Base-by-base conservation (phyloP, 495 filamentous ascomycete species). In the Aspergillus conjunctus region DNA sequence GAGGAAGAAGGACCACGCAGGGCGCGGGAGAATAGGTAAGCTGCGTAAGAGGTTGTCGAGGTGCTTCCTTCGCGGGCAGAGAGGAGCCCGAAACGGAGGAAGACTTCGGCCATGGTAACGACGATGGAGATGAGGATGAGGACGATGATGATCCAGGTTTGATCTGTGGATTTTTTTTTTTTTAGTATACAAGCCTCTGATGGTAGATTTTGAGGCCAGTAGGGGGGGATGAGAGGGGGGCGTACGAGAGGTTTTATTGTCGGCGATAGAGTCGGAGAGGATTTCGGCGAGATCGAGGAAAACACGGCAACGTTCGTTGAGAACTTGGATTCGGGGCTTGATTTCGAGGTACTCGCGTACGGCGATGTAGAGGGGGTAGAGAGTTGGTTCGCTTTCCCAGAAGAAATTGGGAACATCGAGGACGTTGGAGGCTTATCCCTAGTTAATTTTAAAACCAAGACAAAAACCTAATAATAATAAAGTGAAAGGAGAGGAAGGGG, bases 291-390 rank as follows among this genome's bases (percentile, higher is more conserved):
- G 87, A 71, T 99, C 94, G 20, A 99, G 83, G 76, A 99, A 99
- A 33, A 99, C 94, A 31, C 89, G 84, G 68, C 95, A 99, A 48
- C 95, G 90, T 72, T 97, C 93, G 71, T 99, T 99, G 39, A 99
- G 85, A 7, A 97, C 92, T 69, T 94, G 88, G 62, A 96, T 94
- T 22, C 94, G 91, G 0, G 88, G 90, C 66, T 93, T 91, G 76
- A 99, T 98, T 68, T 99, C 94, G 48, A 99, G 87, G 71, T 99
- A 99, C 68, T 98, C 95, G 65, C 94, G 90, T 31, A 98, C 92
- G 51, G 93, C 94, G 56, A 85, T 85, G 74, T 99, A 99, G 44
- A 99, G 87, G 0, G 94, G 94, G 69, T 96, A 91, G 0, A 99
- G 83, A 2, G 91, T 96, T 37, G 94, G 94, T 69, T 99, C 94